Percentiles rank a stretch among this genome's conserved stretches.
Evolutionary conservation across 441 rosid species (phyloP).

Genomic region (Aquilaria agallochum): DNA sequence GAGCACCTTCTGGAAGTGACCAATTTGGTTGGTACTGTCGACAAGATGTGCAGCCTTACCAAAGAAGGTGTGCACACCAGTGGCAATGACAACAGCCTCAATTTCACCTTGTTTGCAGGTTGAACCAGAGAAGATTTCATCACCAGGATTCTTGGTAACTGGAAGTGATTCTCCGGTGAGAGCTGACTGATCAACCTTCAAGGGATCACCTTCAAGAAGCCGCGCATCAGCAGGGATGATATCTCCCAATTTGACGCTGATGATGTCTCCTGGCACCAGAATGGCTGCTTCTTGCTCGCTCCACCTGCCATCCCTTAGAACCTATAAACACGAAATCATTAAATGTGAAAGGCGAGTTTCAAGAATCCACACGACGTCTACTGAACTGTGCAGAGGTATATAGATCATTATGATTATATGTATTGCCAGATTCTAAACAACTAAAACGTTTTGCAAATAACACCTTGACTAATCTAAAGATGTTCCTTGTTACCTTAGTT

Average conservation of each 20-base stretch:
- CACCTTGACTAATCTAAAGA: background rate
- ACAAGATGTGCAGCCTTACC: constrained; percentile 75
- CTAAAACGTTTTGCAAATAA: background rate
- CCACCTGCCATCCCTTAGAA: constrained; percentile 88
- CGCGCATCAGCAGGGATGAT: constrained; percentile 52
- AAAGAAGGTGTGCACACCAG: constrained; percentile 66
- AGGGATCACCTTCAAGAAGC: constrained; percentile 44
- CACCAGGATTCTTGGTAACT: constrained; percentile 48
- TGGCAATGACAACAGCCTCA: constrained; percentile 61
- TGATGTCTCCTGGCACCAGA: constrained; percentile 80
- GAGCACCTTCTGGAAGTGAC: constrained; percentile 81
- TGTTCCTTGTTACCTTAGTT: constrained; percentile 55
- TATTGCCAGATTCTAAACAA: background rate
- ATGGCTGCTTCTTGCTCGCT: constrained; percentile 79
- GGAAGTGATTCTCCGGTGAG: constrained; percentile 21
- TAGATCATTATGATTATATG: background rate
- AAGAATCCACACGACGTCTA: no score
- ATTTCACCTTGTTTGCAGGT: constrained; percentile 72
- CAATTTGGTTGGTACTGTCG: constrained; percentile 59
- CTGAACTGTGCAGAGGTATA: background rate
- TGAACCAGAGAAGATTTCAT: constrained; percentile 61
- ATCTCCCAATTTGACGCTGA: constrained; percentile 43
- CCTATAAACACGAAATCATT: constrained; percentile 27
- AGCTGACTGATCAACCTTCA: constrained; percentile 31
- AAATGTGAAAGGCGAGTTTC: background rate